Conservation (phyloP, 2,329 filamentous ascomycete genomes). For the Fusarium mexicanum region DNA sequence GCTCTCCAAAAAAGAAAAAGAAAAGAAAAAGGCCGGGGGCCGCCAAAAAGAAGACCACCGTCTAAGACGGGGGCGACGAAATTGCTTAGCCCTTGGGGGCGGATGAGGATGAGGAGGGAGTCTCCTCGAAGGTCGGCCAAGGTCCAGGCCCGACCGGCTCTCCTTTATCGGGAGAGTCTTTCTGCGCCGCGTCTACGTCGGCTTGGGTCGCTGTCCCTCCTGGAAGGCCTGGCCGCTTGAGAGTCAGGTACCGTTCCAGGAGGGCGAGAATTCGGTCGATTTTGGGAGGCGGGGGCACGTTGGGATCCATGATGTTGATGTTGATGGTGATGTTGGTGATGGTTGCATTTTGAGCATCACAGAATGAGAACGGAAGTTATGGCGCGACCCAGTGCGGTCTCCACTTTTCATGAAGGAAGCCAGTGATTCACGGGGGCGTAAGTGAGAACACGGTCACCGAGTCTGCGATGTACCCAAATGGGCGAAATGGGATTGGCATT, state of each 20-base stretch:
- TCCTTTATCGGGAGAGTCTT: not conserved
- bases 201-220: not conserved
- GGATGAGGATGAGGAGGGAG: not conserved
- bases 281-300: accelerated
- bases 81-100: not conserved
- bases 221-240: accelerated
- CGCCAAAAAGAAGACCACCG: not conserved
- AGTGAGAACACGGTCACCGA: not conserved
- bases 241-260: not conserved
- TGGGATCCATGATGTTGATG: not conserved
- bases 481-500: not conserved
- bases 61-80: too few relatives aligned
- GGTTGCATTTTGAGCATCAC: not conserved
- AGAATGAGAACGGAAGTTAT: accelerated
- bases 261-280: accelerated
- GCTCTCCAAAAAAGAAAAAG: not conserved
- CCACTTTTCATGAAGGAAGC: not conserved
- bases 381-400: accelerated
- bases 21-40: not conserved
- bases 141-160: not conserved
- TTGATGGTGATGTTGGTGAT: not conserved
- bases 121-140: not conserved
- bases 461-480: not conserved
- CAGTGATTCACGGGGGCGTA: not conserved
- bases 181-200: not conserved